Evolutionary conservation across 2,329 filamentous ascomycete genomes (phyloP).

Genomic region (Hortaea werneckii): DNA sequence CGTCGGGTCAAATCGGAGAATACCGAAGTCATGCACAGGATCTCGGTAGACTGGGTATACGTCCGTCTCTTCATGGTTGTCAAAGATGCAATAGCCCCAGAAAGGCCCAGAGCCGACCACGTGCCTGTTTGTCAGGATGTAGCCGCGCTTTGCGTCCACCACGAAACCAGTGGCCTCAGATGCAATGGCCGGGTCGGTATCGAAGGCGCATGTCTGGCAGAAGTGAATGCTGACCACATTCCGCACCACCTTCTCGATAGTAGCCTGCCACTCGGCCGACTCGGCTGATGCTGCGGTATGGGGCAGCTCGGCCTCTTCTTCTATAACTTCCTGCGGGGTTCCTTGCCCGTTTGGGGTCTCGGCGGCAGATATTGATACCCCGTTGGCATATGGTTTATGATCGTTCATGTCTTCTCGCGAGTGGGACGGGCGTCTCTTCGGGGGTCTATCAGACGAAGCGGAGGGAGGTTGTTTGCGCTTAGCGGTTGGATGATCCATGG

Average conservation of each 20-base stretch:
- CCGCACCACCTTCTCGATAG: conserved; percentile 85
- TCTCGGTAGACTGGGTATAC: conserved; percentile 95
- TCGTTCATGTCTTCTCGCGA: conserved; percentile 10
- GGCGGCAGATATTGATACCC: conserved; percentile 18
- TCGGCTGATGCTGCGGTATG: conserved; percentile 45
- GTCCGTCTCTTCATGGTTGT: conserved; percentile 95
- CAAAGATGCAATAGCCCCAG: conserved; percentile 96
- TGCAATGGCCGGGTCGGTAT: conserved; percentile 87
- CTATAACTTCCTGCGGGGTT: conserved; percentile 11
- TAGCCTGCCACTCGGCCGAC: conserved; percentile 86
- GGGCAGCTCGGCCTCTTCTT: conserved; percentile 35
- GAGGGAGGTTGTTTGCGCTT: conserved; percentile 29
- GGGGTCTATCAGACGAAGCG: conserved; percentile 21
- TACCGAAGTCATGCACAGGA: conserved; percentile 96
- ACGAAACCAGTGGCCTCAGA: conserved; percentile 97
- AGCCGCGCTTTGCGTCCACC: conserved; percentile 84
- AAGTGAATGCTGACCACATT: conserved; percentile 99
- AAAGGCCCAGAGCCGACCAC: conserved; percentile 93
- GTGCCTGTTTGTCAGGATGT: conserved; percentile 53
- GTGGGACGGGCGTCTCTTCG: conserved; percentile 22
- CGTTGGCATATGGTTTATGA: conserved; percentile 16
- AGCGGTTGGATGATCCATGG: conserved; percentile 10
- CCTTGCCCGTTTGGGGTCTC: conserved; percentile 26
- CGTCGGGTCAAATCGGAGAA: conserved; percentile 89
- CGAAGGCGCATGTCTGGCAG: conserved; percentile 94